A percentile compares a stretch with the other conserved stretches of the same genome.
Evolutionary conservation across 495 filamentous ascomycete genomes (phyloP).

Genomic region (Talaromyces borbonicus): DNA sequence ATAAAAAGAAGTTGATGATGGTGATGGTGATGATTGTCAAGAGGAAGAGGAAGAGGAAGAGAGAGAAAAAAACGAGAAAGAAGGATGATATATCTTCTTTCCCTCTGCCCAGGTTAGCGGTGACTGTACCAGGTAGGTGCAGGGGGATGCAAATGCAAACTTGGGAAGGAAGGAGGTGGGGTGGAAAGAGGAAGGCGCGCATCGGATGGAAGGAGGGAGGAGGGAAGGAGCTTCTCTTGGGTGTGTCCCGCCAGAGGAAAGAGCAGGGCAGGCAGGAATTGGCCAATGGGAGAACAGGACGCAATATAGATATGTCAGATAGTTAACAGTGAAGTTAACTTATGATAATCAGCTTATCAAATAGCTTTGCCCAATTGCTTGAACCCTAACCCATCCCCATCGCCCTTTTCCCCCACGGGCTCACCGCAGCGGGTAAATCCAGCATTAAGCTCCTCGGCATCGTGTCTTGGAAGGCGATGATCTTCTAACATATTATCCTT

Average conservation of each 20-base stretch:
- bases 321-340: no score
- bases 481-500: no score
- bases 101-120: no score
- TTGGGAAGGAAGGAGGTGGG: constrained; percentile 8
- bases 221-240: constrained; percentile 2
- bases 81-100: constrained; percentile 7
- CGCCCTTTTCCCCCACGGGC: no score
- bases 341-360: neutral
- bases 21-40: neutral
- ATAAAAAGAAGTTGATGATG: constrained; percentile 8
- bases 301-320: no score
- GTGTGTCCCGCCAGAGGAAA: no score
- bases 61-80: constrained; percentile 13
- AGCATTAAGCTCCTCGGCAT: no score
- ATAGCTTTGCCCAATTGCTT: constrained; percentile 1
- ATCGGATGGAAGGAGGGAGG: constrained; percentile 9
- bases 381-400: no score
- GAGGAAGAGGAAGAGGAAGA: constrained; percentile 9
- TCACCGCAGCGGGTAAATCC: constrained; percentile 4
- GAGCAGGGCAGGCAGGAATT: no score
- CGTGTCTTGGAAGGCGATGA: no score
- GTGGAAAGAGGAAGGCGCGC: constrained; percentile 9
- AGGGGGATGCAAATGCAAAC: neutral
- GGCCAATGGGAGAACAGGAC: no score
- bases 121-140: neutral